Evolutionary conservation across 352 stramenopile species (phyloP).

Genomic region (Globisporangium recalcitrans): DNA sequence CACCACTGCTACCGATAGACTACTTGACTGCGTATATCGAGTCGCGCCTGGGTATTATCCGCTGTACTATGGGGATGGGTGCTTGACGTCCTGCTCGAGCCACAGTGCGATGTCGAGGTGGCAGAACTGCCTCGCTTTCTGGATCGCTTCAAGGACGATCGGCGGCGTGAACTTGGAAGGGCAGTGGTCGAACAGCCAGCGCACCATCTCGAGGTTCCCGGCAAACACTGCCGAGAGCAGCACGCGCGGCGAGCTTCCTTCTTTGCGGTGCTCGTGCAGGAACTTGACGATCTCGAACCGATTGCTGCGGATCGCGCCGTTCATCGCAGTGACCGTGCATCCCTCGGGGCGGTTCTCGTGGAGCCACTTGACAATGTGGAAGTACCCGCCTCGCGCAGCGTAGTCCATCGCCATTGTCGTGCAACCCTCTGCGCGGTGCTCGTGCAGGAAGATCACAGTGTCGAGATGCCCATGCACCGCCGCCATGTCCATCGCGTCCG

Average conservation of each 20-base stretch:
- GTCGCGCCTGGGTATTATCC: neutral
- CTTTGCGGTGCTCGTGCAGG: constrained; percentile 6
- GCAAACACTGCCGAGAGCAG: constrained; percentile 6
- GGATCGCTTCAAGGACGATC: constrained; percentile 8
- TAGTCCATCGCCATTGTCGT: constrained; percentile 13
- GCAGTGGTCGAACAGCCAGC: constrained; percentile 7
- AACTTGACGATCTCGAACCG: constrained; percentile 15
- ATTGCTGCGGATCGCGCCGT: constrained; percentile 10
- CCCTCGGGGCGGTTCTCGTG: constrained; percentile 6
- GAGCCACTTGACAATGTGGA: constrained; percentile 11
- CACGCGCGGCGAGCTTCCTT: constrained; percentile 13
- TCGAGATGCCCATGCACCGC: constrained; percentile 5
- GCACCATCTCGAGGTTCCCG: constrained; percentile 10
- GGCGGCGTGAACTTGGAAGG: constrained; percentile 7
- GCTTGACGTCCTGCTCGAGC: neutral
- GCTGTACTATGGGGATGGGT: neutral
- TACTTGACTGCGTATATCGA: neutral
- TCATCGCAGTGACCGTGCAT: constrained; percentile 12
- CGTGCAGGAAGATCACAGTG: constrained; percentile 11
- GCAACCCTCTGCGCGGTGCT: constrained; percentile 9
- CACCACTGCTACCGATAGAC: neutral
- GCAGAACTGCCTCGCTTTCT: constrained; percentile 9
- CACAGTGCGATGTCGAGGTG: constrained; percentile 7
- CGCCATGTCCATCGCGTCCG: constrained; percentile 13
- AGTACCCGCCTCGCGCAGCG: constrained; percentile 5